Conservation (phyloP, 2,329 filamentous ascomycete genomes). For the Claviceps purpurea region DNA sequence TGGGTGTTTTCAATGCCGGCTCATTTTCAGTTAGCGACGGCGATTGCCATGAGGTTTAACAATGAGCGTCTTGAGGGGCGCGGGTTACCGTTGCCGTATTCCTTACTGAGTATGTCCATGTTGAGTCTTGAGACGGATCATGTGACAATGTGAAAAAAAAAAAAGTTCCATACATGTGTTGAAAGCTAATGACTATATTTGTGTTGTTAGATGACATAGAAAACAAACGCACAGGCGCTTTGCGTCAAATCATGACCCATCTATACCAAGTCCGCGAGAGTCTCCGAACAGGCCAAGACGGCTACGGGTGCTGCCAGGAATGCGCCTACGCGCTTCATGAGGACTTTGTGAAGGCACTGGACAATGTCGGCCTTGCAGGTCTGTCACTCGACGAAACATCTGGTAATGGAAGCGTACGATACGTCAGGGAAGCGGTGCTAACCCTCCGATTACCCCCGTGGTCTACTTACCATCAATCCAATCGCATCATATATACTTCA, state of each 20-base stretch:
- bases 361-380: background rate
- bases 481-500: background rate
- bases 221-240: background rate
- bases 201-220: background rate
- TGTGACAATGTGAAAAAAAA: too few relatives aligned
- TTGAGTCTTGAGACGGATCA: too few relatives aligned
- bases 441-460: background rate
- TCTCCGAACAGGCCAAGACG: background rate
- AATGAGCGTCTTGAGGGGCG: too few relatives aligned
- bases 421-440: background rate
- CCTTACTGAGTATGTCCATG: background rate
- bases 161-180: background rate
- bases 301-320: background rate
- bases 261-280: background rate
- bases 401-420: background rate
- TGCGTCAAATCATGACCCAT: rapidly evolving
- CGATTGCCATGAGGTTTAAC: too few relatives aligned
- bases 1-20: background rate
- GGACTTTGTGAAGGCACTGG: background rate
- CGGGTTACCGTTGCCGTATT: background rate
- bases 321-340: background rate
- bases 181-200: background rate
- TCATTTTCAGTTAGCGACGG: too few relatives aligned
- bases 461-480: background rate
- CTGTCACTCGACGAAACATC: background rate